Conservation (phyloP, 257 asterid genomes). For the Gentiana straminea region DNA sequence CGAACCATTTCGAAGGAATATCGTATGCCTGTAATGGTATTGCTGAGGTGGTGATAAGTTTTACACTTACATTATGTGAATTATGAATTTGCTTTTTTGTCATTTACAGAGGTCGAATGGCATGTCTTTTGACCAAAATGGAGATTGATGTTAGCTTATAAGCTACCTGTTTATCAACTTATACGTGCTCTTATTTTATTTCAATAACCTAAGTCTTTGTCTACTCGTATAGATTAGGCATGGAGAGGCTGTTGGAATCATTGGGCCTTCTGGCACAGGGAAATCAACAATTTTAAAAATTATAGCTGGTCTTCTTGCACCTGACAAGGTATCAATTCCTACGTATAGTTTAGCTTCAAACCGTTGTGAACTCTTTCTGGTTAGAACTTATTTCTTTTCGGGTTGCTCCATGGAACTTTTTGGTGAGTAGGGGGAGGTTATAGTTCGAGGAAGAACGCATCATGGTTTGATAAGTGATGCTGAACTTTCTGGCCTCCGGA, state of each 20-base stretch:
- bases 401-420: constrained; percentile 15
- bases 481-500: constrained; percentile 92
- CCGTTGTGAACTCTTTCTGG: neutral
- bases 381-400: constrained; percentile 9
- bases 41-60: too few relatives aligned
- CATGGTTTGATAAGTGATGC: constrained; percentile 93
- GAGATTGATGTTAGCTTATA: too few relatives aligned
- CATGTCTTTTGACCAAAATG: too few relatives aligned
- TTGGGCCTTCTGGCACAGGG: constrained; percentile 99
- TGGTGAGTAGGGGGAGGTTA: constrained; percentile 76
- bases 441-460: constrained; percentile 72
- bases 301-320: constrained; percentile 98
- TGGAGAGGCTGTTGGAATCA: constrained; percentile 98
- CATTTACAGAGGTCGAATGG: too few relatives aligned
- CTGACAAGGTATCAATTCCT: constrained; percentile 61
- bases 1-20: too few relatives aligned
- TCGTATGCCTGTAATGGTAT: too few relatives aligned
- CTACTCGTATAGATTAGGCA: constrained; percentile 65
- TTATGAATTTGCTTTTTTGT: too few relatives aligned
- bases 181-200: neutral
- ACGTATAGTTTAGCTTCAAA: neutral
- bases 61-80: too few relatives aligned
- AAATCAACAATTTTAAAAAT: constrained; percentile 94
- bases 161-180: neutral
- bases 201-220: constrained; percentile 5